These are phyloP conservation scores for Grosmannia serpens DNA, from an alignment of 2,329 filamentous ascomycete genomes.

Conservation along the genomic window DNA sequence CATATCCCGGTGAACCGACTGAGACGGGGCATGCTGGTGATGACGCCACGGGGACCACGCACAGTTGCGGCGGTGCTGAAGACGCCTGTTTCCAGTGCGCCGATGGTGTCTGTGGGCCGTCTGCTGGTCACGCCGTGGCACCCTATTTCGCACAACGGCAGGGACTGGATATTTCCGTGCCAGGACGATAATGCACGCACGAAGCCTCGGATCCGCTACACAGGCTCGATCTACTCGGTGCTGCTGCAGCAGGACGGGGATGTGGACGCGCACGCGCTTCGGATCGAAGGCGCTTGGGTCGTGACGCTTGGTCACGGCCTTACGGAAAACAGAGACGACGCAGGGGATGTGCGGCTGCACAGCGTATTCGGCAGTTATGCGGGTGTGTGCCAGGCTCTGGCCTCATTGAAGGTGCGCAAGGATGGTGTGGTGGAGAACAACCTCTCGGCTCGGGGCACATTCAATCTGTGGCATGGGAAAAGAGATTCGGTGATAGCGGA, in stretches of 20 bases:
- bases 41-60: slow-evolving; percentile 37
- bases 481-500: background rate
- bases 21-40: slow-evolving; percentile 32
- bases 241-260: slow-evolving; percentile 35
- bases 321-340: slow-evolving; percentile 6
- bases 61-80: slow-evolving; percentile 39
- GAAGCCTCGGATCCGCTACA: slow-evolving; percentile 26
- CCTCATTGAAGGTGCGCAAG: slow-evolving; percentile 20
- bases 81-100: slow-evolving; percentile 28
- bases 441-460: slow-evolving; percentile 17
- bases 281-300: slow-evolving; percentile 35
- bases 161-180: slow-evolving; percentile 19
- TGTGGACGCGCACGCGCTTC: slow-evolving; percentile 37
- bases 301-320: slow-evolving; percentile 50
- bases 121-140: slow-evolving; percentile 50
- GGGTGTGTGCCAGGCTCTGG: slow-evolving; percentile 27
- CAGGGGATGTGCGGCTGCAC: slow-evolving; percentile 10
- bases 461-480: background rate
- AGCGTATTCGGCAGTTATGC: slow-evolving; percentile 8
- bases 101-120: slow-evolving; percentile 32
- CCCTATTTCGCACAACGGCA: slow-evolving; percentile 27
- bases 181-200: slow-evolving; percentile 13
- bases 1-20: slow-evolving; percentile 30
- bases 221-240: slow-evolving; percentile 44
- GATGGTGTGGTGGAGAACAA: slow-evolving; percentile 32